phyloP scores from a whole-genome alignment of 225 moss, liverwort and hornwort species.

The Antitrichia curtipendula region DNA sequence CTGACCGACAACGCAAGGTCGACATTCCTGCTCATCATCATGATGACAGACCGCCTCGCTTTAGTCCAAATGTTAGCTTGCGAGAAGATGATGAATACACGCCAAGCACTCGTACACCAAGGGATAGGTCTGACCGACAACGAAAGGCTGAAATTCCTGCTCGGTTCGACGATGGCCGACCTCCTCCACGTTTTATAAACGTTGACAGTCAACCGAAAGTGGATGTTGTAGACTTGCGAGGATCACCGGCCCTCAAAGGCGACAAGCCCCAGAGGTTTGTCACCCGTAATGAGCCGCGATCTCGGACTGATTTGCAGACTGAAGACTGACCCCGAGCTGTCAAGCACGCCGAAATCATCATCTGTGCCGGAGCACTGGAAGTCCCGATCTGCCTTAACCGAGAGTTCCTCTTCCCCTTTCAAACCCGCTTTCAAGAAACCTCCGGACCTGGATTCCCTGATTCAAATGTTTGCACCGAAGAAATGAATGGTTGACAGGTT shows the following conservation, averaged over 20 bases:
- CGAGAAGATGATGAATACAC: not conserved
- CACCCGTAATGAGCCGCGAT: not conserved
- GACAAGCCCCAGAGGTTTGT: not conserved
- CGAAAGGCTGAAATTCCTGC: not conserved
- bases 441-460: constrained; percentile 8
- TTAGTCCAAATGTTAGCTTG: not conserved
- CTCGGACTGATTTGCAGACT: not conserved
- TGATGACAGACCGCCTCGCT: constrained; percentile 3
- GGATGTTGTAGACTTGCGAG: not conserved
- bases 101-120: not conserved
- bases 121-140: not conserved
- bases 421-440: not conserved
- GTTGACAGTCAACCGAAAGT: not conserved
- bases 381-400: not conserved
- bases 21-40: not conserved
- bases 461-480: constrained; percentile 11
- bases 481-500: not conserved
- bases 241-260: not conserved
- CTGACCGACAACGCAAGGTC: not conserved
- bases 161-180: not conserved
- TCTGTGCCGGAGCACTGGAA: not conserved
- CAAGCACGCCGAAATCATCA: not conserved
- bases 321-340: constrained; percentile 15
- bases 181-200: constrained; percentile 12
- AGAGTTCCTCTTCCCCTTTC: not conserved